Conservation (phyloP, 225 moss, liverwort and hornwort species). For the Bryum argenteum region DNA sequence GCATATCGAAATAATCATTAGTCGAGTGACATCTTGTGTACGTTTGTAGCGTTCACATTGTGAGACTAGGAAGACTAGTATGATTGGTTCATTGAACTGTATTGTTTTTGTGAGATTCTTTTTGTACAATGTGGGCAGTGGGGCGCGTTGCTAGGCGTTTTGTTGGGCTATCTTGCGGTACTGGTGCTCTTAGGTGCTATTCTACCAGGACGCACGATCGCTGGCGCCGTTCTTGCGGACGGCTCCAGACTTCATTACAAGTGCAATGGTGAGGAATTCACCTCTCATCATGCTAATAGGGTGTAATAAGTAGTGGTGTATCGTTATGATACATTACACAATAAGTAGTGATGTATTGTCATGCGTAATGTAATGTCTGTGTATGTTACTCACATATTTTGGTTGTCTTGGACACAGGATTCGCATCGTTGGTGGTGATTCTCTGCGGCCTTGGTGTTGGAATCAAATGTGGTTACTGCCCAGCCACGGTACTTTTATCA, state of each 20-base stretch:
- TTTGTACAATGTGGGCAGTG: constrained; percentile 29
- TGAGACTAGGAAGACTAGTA: neutral
- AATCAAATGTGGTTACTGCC: constrained; percentile 48
- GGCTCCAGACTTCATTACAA: constrained; percentile 73
- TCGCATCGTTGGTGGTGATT: constrained; percentile 67
- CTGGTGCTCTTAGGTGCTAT: constrained; percentile 69
- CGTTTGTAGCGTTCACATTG: neutral
- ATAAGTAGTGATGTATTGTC: too few species aligned
- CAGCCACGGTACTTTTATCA: constrained; percentile 54
- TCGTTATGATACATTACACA: too few species aligned
- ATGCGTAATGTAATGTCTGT: neutral
- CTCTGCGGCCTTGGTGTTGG: constrained; percentile 59
- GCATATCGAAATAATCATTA: neutral
- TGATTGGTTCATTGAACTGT: neutral
- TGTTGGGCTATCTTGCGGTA: constrained; percentile 67
- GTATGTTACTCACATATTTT: constrained; percentile 26
- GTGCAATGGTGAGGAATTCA: constrained; percentile 65
- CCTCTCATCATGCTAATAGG: neutral
- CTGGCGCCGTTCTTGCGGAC: constrained; percentile 76
- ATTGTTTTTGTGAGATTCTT: neutral
- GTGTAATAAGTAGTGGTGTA: neutral
- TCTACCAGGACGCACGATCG: constrained; percentile 69
- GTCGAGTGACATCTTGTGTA: neutral
- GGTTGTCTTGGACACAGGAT: constrained; percentile 51
- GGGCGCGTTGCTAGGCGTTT: constrained; percentile 40